These are phyloP conservation scores for Isatis lusitanica DNA, from an alignment of 441 rosid species.

Conservation along the genomic window DNA sequence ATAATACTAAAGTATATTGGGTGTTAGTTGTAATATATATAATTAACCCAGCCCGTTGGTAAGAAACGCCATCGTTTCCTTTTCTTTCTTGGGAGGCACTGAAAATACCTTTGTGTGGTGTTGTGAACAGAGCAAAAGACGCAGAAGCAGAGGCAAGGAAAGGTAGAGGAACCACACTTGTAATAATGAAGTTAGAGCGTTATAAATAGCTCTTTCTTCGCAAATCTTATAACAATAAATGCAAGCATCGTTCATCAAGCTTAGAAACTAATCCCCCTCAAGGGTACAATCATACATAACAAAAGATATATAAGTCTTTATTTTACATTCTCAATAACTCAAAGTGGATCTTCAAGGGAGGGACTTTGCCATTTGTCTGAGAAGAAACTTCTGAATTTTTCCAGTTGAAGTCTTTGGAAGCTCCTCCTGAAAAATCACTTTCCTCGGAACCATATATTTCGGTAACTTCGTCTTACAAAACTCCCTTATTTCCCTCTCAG, in stretches of 20 bases:
- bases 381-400: constrained; percentile 54
- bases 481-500: constrained; percentile 49
- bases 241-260: constrained; percentile 1
- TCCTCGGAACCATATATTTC: constrained; percentile 51
- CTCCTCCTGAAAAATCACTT: constrained; percentile 48
- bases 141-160: background rate
- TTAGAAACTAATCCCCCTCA: constrained; percentile 9
- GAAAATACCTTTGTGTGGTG: too few species aligned
- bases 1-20: too few species aligned
- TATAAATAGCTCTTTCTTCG: background rate
- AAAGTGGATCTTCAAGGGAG: constrained; percentile 32
- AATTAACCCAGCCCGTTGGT: too few species aligned
- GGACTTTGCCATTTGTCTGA: constrained; percentile 47
- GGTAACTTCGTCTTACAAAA: constrained; percentile 47
- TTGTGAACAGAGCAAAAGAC: background rate
- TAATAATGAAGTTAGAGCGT: background rate
- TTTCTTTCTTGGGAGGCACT: too few species aligned
- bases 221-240: background rate
- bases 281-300: constrained; percentile 7
- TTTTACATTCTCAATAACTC: constrained; percentile 10
- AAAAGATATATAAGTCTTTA: too few species aligned
- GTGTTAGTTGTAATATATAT: too few species aligned
- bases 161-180: too few species aligned
- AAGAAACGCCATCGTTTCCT: too few species aligned
- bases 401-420: constrained; percentile 68